Evolutionary conservation across 176 grass and related monocot species (phyloP), one percentile per base, ranked within the genome.

Genomic region (Triticum turgidum): DNA sequence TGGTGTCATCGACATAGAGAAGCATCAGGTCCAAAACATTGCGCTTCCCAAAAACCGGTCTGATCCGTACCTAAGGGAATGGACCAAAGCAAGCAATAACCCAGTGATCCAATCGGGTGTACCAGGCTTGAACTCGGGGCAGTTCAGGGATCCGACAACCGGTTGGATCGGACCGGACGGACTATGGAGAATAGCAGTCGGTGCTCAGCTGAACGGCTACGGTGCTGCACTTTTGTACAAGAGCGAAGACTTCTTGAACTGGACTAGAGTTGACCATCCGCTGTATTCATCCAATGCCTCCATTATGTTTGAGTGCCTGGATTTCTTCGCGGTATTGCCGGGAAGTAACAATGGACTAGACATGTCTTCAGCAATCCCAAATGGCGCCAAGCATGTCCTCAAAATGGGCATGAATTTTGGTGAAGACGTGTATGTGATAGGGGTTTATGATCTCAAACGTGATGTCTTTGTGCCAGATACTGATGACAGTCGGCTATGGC

Each of bases 141-240:
- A 87, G 17, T 97, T 97, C 33, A 81, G 94, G 39, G 94, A 97
- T 61, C 94, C 94, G 14, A 97, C 90, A 34, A 97, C 94, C 3
- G 92, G 89, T 83, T 97, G 94, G 94, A 82, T 90, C 15, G 94
- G 94, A 29, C 87, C 81, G 7, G 92, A 94, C 39, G 90, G 87
- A 15, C 78, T 82, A 21, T 94, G 89, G 89, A 91, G 92, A 37
- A 87, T 92, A 29, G 89, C 85, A 17, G 45, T 94, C 73, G 92
- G 92, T n/a, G 84, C 82, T 33, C 72, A 89, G 66, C 45, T 91
- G 22, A 58, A 87, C n/a, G 87, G 87, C 17, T 73, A 88, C 20
- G 80, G 92, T 74, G 81, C 82, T 5, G 92, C 89, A 27, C 81
- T 94, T 65, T 47, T 94, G 61, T 94, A 87, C 85, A 89, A 86